phyloP scores from a whole-genome alignment of 805 yeast species.

The Nakazawaea pomicola region DNA sequence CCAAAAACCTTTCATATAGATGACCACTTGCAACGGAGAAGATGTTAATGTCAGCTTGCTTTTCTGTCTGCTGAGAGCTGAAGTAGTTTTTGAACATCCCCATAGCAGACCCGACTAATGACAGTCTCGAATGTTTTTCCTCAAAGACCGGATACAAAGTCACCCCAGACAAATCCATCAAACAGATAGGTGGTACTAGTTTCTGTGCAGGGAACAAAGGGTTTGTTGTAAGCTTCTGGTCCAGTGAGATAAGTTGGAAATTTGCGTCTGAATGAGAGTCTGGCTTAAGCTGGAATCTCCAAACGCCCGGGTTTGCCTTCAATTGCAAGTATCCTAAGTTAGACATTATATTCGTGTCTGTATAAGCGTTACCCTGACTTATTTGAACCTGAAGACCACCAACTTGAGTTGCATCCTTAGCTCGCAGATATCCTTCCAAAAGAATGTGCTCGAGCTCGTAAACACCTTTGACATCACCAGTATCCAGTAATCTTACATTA shows the following conservation, averaged over 20 bases:
- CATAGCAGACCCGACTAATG: too few relatives aligned
- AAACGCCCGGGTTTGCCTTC: conserved; percentile 65
- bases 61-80: too few relatives aligned
- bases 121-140: too few relatives aligned
- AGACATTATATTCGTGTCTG: conserved; percentile 70
- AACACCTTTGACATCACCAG: conserved; percentile 36
- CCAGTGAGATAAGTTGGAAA: too few relatives aligned
- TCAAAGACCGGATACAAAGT: conserved; percentile 41
- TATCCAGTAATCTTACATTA: conserved; percentile 44
- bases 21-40: conserved; percentile 84
- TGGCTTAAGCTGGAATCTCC: conserved; percentile 45
- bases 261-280: conserved; percentile 12
- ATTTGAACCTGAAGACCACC: conserved; percentile 49
- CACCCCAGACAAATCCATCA: conserved; percentile 41
- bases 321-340: conserved; percentile 83
- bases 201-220: too few relatives aligned
- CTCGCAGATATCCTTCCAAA: conserved; percentile 55
- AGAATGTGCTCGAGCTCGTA: conserved; percentile 51
- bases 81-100: too few relatives aligned
- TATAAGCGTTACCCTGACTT: conserved; percentile 18
- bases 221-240: too few relatives aligned
- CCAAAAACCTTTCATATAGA: conserved; percentile 64
- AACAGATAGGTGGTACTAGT: conserved; percentile 29
- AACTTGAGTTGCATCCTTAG: conserved; percentile 27
- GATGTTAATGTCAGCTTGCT: conserved; percentile 61